Evolutionary conservation across 495 filamentous ascomycete species (phyloP).

Genomic region (Hyaloscypha finlandica): DNA sequence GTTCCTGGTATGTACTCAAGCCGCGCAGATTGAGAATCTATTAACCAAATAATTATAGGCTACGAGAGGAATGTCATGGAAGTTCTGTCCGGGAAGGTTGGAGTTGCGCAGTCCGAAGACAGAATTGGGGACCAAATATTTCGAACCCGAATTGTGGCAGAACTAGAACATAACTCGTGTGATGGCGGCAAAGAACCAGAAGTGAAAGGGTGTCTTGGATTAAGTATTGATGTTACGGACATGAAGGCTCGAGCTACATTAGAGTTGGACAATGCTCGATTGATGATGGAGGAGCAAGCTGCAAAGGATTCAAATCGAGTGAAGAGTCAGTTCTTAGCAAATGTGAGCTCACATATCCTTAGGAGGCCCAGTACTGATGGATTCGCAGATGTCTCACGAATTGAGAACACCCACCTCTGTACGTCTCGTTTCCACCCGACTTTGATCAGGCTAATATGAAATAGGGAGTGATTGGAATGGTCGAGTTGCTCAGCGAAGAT

Average conservation of each 20-base stretch:
- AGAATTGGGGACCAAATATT: constrained; percentile 52
- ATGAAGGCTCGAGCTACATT: constrained; percentile 56
- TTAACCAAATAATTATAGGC: constrained; percentile 44
- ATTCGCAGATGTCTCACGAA: constrained; percentile 74
- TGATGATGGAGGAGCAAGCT: constrained; percentile 62
- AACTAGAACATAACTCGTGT: constrained; percentile 44
- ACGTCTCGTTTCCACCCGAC: constrained; percentile 28
- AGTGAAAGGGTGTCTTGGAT: constrained; percentile 65
- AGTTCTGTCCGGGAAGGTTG: constrained; percentile 51
- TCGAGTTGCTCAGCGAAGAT: constrained; percentile 68
- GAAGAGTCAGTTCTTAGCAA: constrained; percentile 66
- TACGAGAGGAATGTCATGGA: constrained; percentile 54
- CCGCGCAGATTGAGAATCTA: constrained; percentile 31
- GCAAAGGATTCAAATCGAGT: constrained; percentile 68
- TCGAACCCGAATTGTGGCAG: constrained; percentile 61
- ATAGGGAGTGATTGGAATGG: constrained; percentile 74
- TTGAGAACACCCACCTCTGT: constrained; percentile 64
- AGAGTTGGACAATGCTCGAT: constrained; percentile 57
- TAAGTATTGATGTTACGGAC: constrained; percentile 68
- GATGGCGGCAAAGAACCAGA: constrained; percentile 42
- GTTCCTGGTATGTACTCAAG: constrained; percentile 29
- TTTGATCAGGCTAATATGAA: constrained; percentile 33
- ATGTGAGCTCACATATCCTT: constrained; percentile 27
- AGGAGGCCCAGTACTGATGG: not conserved
- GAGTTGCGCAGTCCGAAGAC: constrained; percentile 50